Evolutionary conservation across 192 early-diverging fungal genomes (phyloP).

Genomic region (Linderina pennispora): DNA sequence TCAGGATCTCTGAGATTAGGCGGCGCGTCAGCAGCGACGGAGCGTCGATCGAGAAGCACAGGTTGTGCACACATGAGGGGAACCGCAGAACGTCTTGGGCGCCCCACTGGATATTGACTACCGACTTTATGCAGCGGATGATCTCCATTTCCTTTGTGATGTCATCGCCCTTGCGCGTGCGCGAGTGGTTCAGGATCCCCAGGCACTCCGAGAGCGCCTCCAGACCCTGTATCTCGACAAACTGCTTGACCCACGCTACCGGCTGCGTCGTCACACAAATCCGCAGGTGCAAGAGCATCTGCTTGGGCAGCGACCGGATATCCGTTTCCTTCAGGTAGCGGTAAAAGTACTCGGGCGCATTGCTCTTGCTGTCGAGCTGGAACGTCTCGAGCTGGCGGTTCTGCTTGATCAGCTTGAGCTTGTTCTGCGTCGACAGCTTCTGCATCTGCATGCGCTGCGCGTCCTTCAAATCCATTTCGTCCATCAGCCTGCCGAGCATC

Average conservation of each 20-base stretch:
- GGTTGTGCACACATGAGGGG: conserved; percentile 65
- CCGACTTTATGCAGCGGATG: conserved; percentile 69
- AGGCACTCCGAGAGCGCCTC: conserved; percentile 61
- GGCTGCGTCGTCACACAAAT: conserved; percentile 49
- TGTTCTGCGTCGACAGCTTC: conserved; percentile 44
- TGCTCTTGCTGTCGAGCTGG: conserved; percentile 45
- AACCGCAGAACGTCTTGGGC: conserved; percentile 68
- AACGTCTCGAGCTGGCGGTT: conserved; percentile 43
- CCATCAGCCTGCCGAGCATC: conserved; percentile 47
- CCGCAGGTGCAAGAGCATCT: conserved; percentile 46
- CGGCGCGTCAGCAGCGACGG: conserved; percentile 67
- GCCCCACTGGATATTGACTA: conserved; percentile 74
- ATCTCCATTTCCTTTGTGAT: conserved; percentile 76
- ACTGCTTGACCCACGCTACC: conserved; percentile 64
- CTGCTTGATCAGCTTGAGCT: conserved; percentile 48
- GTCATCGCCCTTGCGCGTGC: conserved; percentile 57
- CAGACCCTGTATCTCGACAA: conserved; percentile 69
- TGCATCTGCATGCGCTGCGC: conserved; percentile 47
- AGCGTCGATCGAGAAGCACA: conserved; percentile 68
- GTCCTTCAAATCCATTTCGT: conserved; percentile 49
- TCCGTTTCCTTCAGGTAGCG: conserved; percentile 45
- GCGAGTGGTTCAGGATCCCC: conserved; percentile 49
- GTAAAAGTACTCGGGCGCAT: conserved; percentile 48
- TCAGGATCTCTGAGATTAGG: conserved; percentile 68
- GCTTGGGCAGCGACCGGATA: conserved; percentile 42